phyloP scores from a whole-genome alignment of 306 rosid genomes.

The Fagus crenata region DNA sequence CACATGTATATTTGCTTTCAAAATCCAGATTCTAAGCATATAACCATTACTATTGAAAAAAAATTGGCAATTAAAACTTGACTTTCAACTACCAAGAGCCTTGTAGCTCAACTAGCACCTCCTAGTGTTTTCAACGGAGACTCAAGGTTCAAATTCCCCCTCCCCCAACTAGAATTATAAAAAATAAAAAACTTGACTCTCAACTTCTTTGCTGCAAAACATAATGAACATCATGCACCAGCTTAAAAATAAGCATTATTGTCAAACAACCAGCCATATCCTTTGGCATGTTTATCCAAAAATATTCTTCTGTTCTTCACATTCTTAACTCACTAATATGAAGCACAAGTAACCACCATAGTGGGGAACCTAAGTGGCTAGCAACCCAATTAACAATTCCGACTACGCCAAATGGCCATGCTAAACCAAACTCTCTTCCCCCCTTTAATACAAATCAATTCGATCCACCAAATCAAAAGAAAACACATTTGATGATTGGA shows the following conservation, averaged over 20 bases:
- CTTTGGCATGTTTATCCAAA: background rate
- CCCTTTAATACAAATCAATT: background rate
- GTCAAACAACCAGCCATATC: background rate
- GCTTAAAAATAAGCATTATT: background rate
- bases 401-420: background rate
- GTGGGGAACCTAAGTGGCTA: background rate
- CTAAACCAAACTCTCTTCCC: background rate
- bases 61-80: background rate
- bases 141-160: too few species aligned
- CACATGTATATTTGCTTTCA: background rate
- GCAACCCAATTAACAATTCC: background rate
- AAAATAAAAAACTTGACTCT: background rate
- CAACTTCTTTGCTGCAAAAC: background rate
- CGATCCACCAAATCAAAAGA: background rate
- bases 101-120: too few species aligned
- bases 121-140: too few species aligned
- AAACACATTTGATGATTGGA: background rate
- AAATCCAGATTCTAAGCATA: background rate
- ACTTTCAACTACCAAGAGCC: background rate
- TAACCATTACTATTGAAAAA: background rate
- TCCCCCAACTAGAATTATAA: too few species aligned
- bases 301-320: background rate
- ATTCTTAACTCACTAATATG: background rate
- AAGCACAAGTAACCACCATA: background rate
- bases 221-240: background rate